Evolutionary conservation across 1,139 yeast species (phyloP).

Genomic region (Taphrina deformans): DNA sequence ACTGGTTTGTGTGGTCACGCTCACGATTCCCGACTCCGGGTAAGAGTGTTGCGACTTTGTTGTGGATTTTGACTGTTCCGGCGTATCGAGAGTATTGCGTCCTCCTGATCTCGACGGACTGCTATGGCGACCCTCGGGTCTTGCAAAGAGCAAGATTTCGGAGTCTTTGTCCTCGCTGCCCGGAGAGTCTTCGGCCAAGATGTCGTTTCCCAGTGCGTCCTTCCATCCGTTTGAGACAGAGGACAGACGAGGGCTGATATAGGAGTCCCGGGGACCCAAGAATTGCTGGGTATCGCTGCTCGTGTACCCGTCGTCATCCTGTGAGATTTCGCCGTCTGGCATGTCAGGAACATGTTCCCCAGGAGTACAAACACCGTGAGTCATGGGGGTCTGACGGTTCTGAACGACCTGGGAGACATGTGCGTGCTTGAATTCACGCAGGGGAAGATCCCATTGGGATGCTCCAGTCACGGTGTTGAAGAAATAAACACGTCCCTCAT

Average conservation of each 20-base stretch:
- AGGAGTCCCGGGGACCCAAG: neutral
- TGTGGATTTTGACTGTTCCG: neutral
- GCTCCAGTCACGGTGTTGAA: slow-evolving; percentile 64
- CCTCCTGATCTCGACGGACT: neutral
- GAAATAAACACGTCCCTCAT: slow-evolving; percentile 69
- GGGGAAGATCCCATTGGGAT: slow-evolving; percentile 81
- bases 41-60: neutral
- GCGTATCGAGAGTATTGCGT: neutral
- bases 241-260: neutral
- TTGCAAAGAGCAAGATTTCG: slow-evolving; percentile 23
- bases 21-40: neutral
- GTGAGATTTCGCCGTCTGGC: no score
- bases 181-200: neutral
- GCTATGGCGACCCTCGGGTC: neutral
- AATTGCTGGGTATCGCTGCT: neutral
- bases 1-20: neutral
- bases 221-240: neutral
- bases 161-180: slow-evolving; percentile 11
- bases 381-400: neutral
- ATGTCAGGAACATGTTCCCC: neutral
- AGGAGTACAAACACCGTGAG: neutral
- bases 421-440: neutral
- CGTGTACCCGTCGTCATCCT: neutral
- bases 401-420: neutral
- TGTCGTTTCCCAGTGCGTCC: slow-evolving; percentile 5